Evolutionary conservation across 164 flowering plant genomes (phyloP).

Genomic region (Euptelea pleiosperma): DNA sequence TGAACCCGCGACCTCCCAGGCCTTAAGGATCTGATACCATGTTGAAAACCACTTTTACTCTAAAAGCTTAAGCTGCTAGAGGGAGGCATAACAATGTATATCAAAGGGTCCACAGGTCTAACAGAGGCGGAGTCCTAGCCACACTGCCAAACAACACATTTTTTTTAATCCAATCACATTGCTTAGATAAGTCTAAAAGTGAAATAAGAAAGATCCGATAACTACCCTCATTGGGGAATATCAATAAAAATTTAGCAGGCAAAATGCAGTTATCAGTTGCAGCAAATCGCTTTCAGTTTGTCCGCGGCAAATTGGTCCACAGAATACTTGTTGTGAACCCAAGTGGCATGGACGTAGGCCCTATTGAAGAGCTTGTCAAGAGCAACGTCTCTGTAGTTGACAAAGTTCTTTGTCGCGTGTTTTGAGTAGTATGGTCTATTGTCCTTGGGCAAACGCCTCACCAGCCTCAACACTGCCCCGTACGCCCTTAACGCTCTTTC

Average conservation of each 20-base stretch:
- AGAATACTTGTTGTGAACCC: slow-evolving; percentile 80
- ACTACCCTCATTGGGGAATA: slow-evolving; percentile 8
- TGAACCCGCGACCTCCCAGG: no score
- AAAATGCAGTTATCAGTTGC: background rate
- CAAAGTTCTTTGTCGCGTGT: slow-evolving; percentile 73
- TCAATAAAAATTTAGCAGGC: slow-evolving; percentile 28
- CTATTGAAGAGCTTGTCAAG: slow-evolving; percentile 58
- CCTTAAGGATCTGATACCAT: no score
- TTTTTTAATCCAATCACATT: no score
- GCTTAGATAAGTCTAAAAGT: background rate
- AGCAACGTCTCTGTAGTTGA: slow-evolving; percentile 68
- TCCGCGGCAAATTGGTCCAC: slow-evolving; percentile 53
- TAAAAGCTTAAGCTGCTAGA: no score
- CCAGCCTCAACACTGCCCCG: slow-evolving; percentile 59
- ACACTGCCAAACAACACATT: no score
- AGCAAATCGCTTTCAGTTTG: slow-evolving; percentile 50
- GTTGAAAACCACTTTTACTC: no score
- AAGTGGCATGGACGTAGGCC: slow-evolving; percentile 53
- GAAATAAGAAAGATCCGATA: background rate
- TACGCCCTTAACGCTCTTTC: slow-evolving; percentile 53
- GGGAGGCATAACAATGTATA: no score
- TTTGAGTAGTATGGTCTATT: slow-evolving; percentile 74
- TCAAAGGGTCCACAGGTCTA: no score
- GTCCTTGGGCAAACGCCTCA: slow-evolving; percentile 61
- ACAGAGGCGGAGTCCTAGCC: no score